Evolutionary conservation across 2,329 filamentous ascomycete species (phyloP).

Genomic region (Dothistroma septosporum): DNA sequence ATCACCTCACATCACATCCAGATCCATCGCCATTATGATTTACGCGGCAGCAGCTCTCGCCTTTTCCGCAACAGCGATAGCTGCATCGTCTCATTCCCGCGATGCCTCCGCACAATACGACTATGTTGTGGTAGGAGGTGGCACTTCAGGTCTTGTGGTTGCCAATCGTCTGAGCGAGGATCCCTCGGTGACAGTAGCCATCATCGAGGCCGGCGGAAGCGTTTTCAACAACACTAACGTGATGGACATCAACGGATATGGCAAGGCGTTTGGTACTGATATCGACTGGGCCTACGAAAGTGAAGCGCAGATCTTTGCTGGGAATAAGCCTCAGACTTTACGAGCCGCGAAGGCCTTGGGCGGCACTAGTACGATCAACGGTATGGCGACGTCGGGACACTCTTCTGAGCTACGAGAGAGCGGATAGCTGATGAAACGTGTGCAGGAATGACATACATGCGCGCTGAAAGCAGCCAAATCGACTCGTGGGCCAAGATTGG

Average conservation of each 20-base stretch:
- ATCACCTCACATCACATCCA: too few relatives aligned
- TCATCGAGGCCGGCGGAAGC: conserved; percentile 15
- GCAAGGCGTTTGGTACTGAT: conserved; percentile 33
- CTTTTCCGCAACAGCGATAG: too few relatives aligned
- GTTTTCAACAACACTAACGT: conserved; percentile 17
- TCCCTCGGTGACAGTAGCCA: conserved; percentile 31
- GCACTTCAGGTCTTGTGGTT: conserved; percentile 29
- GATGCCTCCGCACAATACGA: conserved; percentile 11
- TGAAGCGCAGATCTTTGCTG: conserved; percentile 18
- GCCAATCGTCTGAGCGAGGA: conserved; percentile 30
- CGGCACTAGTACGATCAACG: conserved; percentile 39
- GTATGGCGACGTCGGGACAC: conserved; percentile 11
- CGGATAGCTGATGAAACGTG: background rate
- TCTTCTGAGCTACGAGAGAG: background rate
- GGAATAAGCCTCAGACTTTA: conserved; percentile 12
- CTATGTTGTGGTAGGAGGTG: conserved; percentile 31
- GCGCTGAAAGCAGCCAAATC: conserved; percentile 18
- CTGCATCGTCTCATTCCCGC: too few relatives aligned
- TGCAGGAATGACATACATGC: conserved; percentile 22
- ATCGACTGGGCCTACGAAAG: conserved; percentile 26
- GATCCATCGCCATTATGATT: too few relatives aligned
- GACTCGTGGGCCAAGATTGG: conserved; percentile 36
- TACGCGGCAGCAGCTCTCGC: too few relatives aligned
- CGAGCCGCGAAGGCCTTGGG: conserved; percentile 37
- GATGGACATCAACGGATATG: conserved; percentile 42